A percentile compares a stretch with the other conserved stretches of the same genome.
phyloP scores from a whole-genome alignment of 1,139 yeast genomes.

The Saccharomycopsis phalli region DNA sequence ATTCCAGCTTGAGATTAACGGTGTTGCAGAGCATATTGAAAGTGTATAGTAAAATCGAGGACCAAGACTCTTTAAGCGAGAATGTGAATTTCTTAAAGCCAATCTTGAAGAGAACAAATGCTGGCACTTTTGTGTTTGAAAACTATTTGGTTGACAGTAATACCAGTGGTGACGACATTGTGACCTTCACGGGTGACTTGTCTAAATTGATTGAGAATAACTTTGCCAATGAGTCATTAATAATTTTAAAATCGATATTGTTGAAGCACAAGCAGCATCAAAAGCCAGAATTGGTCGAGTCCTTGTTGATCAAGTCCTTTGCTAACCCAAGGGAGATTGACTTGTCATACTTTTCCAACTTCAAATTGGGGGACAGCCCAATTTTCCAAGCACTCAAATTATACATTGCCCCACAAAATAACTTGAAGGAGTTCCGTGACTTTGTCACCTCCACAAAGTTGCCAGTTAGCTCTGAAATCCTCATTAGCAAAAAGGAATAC shows the following conservation, averaged over 20 bases:
- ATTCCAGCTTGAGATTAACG: conserved; percentile 8
- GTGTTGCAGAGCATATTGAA: conserved; percentile 16
- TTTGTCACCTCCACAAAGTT: conserved; percentile 3
- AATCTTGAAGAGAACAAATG: conserved; percentile 11
- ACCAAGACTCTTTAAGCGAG: conserved; percentile 12
- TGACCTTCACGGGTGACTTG: conserved; percentile 12
- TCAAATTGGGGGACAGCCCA: conserved; percentile 2
- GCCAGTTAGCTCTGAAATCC: conserved; percentile 1
- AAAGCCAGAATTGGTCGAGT: neutral
- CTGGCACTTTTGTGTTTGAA: conserved; percentile 12
- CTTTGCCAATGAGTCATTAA: conserved; percentile 12
- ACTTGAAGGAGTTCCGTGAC: conserved; percentile 12
- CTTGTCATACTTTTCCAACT: conserved; percentile 17
- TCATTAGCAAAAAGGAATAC: conserved; percentile 17
- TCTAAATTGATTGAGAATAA: conserved; percentile 8
- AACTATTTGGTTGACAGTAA: conserved; percentile 13
- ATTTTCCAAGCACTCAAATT: conserved; percentile 7
- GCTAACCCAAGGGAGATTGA: conserved; percentile 17
- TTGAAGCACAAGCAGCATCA: conserved; percentile 8
- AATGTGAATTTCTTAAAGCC: conserved; percentile 15
- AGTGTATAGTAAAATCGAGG: conserved; percentile 12
- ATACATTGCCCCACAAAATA: conserved; percentile 12
- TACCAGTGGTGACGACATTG: conserved; percentile 4
- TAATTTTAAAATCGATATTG: conserved; percentile 10
- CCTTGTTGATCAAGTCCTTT: conserved; percentile 13